Base-by-base conservation (phyloP, 2,329 filamentous ascomycete genomes). In the Truncatella angustata region DNA sequence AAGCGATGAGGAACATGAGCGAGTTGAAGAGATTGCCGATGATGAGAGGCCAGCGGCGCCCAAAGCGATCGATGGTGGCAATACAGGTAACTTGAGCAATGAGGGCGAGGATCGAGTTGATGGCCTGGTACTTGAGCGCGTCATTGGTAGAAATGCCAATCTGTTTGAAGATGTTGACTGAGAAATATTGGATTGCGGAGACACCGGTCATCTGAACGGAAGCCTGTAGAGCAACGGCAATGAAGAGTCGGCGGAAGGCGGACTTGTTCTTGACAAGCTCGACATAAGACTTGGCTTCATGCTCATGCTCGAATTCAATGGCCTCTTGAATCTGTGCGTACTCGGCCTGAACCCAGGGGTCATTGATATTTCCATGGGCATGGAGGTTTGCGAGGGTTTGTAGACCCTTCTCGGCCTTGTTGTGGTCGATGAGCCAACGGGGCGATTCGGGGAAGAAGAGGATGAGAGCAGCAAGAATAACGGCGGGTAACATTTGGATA, bases 131-230 rank as follows among this genome's bases (percentile, higher is more conserved):
- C 57, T 86, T 82, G 36, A 91, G 77, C 0, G 88, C 84, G 24
- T 87, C 78, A 48, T 82, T 73, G 20, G 79, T 78, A 0, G 70
- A 66, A 58, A 91, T 90, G 24, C 87, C 87, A 58, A 90, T 88
- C 63, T 88, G 80, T 1, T 68, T 71, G 68, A 87, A 90, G 58
- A 90, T 89, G 3, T 63, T 68, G 16, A 86, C 80, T 0, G 83
- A 85, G 68, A 87, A 91, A 68, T 91, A 91, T 64, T 91, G 87
- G 57, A 91, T 90, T 1, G 85, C 85, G 2, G 78, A 82, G 0
- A 87, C 85, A 57, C 88, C 88, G 0, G 88, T 91, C 85, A 92
- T 90, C 66, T 91, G 88, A 3, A 86, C 76, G 0, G 81, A 83
- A 0, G 84, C 87, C 65, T 91, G 88, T 1, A 91, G 71, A 1